Evolutionary conservation across 2,329 filamentous ascomycete genomes (phyloP).

Genomic region (Beauveria australis): DNA sequence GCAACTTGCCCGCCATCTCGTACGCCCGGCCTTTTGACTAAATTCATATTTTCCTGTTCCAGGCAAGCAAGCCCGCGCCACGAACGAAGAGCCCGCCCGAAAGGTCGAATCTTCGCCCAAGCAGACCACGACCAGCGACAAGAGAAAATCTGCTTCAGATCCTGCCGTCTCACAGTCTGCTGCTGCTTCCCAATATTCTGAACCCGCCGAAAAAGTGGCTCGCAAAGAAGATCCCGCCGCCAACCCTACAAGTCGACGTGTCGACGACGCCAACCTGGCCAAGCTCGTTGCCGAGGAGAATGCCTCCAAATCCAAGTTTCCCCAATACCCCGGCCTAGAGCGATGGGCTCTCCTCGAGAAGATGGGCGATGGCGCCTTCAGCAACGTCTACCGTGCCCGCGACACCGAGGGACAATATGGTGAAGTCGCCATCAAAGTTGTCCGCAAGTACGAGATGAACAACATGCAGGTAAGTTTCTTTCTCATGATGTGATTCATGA

Average conservation of each 20-base stretch:
- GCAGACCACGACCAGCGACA: conserved; percentile 46
- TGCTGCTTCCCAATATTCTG: conserved; percentile 53
- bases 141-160: conserved; percentile 44
- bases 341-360: conserved; percentile 83
- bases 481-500: conserved; percentile 12
- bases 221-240: conserved; percentile 20
- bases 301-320: conserved; percentile 75
- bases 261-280: conserved; percentile 64
- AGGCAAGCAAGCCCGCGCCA: conserved; percentile 80
- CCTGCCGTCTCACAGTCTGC: conserved; percentile 60
- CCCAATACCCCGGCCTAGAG: conserved; percentile 42
- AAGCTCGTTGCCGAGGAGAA: conserved; percentile 89
- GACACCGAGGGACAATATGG: conserved; percentile 63
- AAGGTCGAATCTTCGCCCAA: conserved; percentile 43
- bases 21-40: neutral
- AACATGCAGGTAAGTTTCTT: conserved; percentile 79
- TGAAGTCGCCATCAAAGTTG: conserved; percentile 95
- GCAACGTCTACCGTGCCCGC: conserved; percentile 88
- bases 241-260: conserved; percentile 24
- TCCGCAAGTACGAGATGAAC: conserved; percentile 99
- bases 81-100: conserved; percentile 40
- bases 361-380: conserved; percentile 96
- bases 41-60: conserved; percentile 4
- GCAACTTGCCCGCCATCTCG: neutral
- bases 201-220: conserved; percentile 48